Conservation (phyloP, 1,284 basidiomycete species). For the Boletus hoseneyae region DNA sequence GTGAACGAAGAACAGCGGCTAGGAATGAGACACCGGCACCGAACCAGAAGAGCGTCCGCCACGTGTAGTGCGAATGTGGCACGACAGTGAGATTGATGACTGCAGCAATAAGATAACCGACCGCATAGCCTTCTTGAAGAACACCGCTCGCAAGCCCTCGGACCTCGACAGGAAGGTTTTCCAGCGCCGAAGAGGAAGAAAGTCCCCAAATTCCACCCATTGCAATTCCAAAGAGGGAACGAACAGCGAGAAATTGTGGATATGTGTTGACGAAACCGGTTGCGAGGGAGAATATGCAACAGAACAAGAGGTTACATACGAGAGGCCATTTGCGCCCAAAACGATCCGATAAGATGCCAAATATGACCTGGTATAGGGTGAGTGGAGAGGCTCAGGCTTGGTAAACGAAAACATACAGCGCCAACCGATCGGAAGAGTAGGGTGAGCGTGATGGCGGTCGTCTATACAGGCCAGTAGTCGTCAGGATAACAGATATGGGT, state of each 20-base stretch:
- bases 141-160: constrained; percentile 87
- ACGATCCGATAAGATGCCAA: constrained; percentile 78
- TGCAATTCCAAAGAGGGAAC: constrained; percentile 79
- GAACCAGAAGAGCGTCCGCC: constrained; percentile 70
- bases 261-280: constrained; percentile 72
- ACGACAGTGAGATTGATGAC: constrained; percentile 79
- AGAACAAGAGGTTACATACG: constrained; percentile 70
- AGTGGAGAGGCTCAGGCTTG: not conserved
- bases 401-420: constrained; percentile 47
- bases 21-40: constrained; percentile 70
- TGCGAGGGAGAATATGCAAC: constrained; percentile 76
- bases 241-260: constrained; percentile 64
- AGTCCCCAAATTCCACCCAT: constrained; percentile 91
- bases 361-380: constrained; percentile 51
- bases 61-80: constrained; percentile 45
- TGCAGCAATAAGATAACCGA: constrained; percentile 60
- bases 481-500: not conserved
- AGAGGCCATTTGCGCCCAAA: constrained; percentile 94
- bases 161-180: constrained; percentile 84
- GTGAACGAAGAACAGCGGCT: constrained; percentile 67
- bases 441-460: constrained; percentile 88
- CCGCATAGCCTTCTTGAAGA: constrained; percentile 79
- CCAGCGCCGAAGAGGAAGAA: constrained; percentile 73
- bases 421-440: constrained; percentile 87
- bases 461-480: constrained; percentile 38